A percentile compares a stretch with the other conserved stretches of the same genome.
These are phyloP conservation scores for Nicotiana noctiflora DNA, from an alignment of 257 asterid species.

Conservation along the genomic window DNA sequence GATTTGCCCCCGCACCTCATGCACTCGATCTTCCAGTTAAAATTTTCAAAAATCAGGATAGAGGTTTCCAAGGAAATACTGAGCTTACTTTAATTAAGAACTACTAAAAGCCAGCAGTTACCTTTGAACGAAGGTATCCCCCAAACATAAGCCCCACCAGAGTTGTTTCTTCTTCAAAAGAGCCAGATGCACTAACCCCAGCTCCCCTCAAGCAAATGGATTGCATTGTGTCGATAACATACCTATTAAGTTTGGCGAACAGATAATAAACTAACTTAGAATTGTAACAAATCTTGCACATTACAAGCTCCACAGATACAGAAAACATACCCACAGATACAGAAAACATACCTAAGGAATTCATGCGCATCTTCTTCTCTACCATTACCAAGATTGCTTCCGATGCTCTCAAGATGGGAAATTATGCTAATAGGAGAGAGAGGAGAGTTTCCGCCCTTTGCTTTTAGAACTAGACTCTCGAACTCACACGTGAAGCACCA, in stretches of 20 bases:
- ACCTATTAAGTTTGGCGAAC: conserved; percentile 29
- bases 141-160: conserved; percentile 79
- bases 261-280: not conserved
- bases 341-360: conserved; percentile 64
- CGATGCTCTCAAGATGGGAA: conserved; percentile 51
- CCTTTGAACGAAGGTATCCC: conserved; percentile 86
- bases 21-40: conserved; percentile 60
- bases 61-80: not conserved
- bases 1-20: conserved; percentile 71
- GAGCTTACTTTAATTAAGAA: conserved; percentile 8
- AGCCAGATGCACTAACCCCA: conserved; percentile 30
- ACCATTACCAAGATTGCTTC: conserved; percentile 65
- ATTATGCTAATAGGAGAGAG: conserved; percentile 53
- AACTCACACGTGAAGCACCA: conserved; percentile 87
- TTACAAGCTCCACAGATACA: not conserved
- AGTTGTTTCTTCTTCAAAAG: conserved; percentile 62
- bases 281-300: not conserved
- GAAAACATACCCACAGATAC: too few relatives aligned
- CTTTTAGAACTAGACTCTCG: conserved; percentile 49
- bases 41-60: not conserved
- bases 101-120: conserved; percentile 18
- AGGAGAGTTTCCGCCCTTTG: conserved; percentile 46
- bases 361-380: conserved; percentile 92
- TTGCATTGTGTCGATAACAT: conserved; percentile 74
- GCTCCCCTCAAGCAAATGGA: conserved; percentile 53